phyloP scores from a whole-genome alignment of 495 filamentous ascomycete species.

The Choiromyces venosus region DNA sequence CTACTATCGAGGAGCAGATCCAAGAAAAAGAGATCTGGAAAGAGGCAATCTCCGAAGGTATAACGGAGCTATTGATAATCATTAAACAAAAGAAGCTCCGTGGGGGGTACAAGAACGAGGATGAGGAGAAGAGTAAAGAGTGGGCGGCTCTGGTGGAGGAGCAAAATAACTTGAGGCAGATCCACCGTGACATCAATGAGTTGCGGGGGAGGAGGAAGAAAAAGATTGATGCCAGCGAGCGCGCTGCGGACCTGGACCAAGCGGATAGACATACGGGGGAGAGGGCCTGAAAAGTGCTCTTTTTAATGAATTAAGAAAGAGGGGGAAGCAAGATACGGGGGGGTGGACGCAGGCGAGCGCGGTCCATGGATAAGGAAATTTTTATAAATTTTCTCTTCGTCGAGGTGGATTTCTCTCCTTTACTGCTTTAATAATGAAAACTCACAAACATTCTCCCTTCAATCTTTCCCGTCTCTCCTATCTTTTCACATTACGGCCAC shows the following conservation, averaged over 20 bases:
- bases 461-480: neutral
- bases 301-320: no score
- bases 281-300: no score
- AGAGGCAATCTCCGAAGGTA: neutral
- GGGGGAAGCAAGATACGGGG: neutral
- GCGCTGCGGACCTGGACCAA: no score
- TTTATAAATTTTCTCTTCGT: neutral
- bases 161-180: no score
- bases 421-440: neutral
- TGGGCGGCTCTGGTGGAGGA: neutral
- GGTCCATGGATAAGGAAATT: no score
- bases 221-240: no score
- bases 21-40: neutral
- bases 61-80: neutral
- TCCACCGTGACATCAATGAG: no score
- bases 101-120: neutral
- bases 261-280: no score
- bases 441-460: neutral
- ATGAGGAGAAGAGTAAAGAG: neutral
- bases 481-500: no score
- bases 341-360: neutral
- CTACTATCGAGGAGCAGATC: neutral
- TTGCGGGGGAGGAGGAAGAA: neutral
- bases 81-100: neutral
- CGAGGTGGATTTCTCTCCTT: neutral